Base-by-base conservation (phyloP, 2,329 filamentous ascomycete species). In the Colletotrichum lupini region DNA sequence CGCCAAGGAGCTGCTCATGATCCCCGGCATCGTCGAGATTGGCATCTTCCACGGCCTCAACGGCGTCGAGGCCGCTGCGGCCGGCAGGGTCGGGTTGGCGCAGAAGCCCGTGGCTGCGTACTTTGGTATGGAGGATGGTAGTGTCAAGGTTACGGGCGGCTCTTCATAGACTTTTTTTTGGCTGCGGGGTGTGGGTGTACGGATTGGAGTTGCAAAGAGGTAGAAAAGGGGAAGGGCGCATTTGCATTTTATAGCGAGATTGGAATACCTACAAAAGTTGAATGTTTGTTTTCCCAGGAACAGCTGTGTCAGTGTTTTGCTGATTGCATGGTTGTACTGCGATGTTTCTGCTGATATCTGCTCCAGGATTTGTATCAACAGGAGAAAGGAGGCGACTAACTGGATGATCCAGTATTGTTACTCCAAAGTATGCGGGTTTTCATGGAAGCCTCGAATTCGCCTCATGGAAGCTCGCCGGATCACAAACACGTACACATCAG, bases 101-200 rank as follows among this genome's bases (percentile, higher is more conserved):
- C 95, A 98, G 85, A 97, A 96, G 85, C 97, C 97, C 0, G 89
- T 98, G 14, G 95, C 95, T 32, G 95, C 95, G 28, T 99, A 98
- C 85, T 99, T 98, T 83, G 97, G 97, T 46, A 94, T 97, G 91
- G 90, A 93, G 57, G 93, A 94, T 79, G 94, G 94, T 4, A 87
- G 86, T 12, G 92, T 94, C 16, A 84, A 92, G 78, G 85, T 92
- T 64, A 37, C 75, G 63, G 55, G 28, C 32, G 57, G 60, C 60
- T 61, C 32, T 35, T 35, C 71, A 32, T 72, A 67, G 26, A 49
- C 8, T 11, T 32, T 32, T 12, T 35, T 12, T 12, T 35, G 4
- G 32, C 32, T 35, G 32, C 11, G 11, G 11, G 32, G 32, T 11
- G 32, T 12, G 9, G 4, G 32, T 35, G 32, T 35, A 12, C n/a